Evolutionary conservation across 768 basidiomycete genomes (phyloP), one percentile per base, ranked within the genome.

Genomic region (Suillus luteus): DNA sequence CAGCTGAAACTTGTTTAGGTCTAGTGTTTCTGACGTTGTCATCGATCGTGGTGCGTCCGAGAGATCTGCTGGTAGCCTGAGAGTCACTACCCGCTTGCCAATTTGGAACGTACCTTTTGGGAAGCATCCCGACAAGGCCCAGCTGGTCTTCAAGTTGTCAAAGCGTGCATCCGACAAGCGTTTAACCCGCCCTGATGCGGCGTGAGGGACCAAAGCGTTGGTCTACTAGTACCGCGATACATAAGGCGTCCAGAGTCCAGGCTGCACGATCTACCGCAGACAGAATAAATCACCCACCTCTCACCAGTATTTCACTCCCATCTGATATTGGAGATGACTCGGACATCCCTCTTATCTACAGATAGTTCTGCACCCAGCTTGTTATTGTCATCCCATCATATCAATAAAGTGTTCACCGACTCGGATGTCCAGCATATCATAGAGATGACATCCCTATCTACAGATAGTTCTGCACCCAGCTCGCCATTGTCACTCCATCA

Each of bases 151-250:
- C 57, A 27, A 27, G 22, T 24, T 11, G 17, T 41, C 57, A 24
- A 58, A 58, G 38, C 57, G 24, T 17, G 8, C 40, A 12, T 58
- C 38, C 40, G 27, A 27, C 27, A 58, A 58, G 57, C 40, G 38
- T 17, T 3, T 27, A 31, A 27, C 38, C 8, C 17, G 33, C 5
- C 22, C 37, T 38, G 55, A 22, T 22, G n/a, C n/a, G 19, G 17
- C 11, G 15, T 6, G 37, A 12, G 38, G 15, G 38, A 58, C 27
- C 57, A 58, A 58, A 58, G 57, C 38, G 24, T 41, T 58, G 40
- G 40, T 58, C 24, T 19, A 17, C 12, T 7, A 3, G 3, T 3
- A 27, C 27, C 27, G 17, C 11, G 17, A 41, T 41, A 41, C 11
- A 41, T 58, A 58, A 33, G 40, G 57, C 40, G 17, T 27, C 17